Evolutionary conservation across 441 rosid species (phyloP).

Genomic region (Eutrema salsugineum): DNA sequence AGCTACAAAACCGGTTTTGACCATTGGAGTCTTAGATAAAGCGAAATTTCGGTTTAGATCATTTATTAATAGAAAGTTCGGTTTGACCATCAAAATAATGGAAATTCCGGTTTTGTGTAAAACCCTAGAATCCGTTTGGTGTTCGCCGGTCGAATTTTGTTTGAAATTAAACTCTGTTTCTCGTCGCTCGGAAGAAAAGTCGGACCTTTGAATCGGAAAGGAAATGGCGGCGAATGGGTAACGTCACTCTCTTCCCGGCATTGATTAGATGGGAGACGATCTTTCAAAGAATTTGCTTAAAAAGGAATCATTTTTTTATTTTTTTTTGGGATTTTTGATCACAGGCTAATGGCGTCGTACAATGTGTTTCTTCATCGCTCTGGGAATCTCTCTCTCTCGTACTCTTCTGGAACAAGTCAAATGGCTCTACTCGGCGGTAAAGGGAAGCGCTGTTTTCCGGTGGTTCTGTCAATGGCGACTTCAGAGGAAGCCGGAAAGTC

Average conservation of each 20-base stretch:
- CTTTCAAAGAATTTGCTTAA: background rate
- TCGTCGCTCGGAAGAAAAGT: background rate
- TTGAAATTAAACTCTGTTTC: background rate
- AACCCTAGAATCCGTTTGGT: constrained; percentile 14
- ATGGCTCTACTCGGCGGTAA: background rate
- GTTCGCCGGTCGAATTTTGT: constrained; percentile 1
- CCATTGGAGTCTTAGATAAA: background rate
- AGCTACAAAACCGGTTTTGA: no score
- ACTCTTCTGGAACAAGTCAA: background rate
- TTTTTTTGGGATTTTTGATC: background rate
- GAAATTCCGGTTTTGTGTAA: background rate
- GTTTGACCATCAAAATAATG: background rate
- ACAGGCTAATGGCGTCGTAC: constrained; percentile 25
- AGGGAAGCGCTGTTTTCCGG: constrained; percentile 2
- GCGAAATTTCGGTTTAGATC: background rate
- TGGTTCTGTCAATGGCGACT: constrained; percentile 34
- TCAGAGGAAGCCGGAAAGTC: constrained; percentile 17
- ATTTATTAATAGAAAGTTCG: no score
- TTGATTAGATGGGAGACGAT: background rate
- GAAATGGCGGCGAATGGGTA: constrained; percentile 28
- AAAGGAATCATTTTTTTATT: background rate
- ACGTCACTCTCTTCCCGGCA: background rate
- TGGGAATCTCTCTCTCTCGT: background rate
- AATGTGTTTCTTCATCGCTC: constrained; percentile 6
- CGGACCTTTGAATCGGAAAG: background rate